Evolutionary conservation across 768 basidiomycete genomes (phyloP), one percentile per base, ranked within the genome.

Genomic region (Mycena kentingensis): DNA sequence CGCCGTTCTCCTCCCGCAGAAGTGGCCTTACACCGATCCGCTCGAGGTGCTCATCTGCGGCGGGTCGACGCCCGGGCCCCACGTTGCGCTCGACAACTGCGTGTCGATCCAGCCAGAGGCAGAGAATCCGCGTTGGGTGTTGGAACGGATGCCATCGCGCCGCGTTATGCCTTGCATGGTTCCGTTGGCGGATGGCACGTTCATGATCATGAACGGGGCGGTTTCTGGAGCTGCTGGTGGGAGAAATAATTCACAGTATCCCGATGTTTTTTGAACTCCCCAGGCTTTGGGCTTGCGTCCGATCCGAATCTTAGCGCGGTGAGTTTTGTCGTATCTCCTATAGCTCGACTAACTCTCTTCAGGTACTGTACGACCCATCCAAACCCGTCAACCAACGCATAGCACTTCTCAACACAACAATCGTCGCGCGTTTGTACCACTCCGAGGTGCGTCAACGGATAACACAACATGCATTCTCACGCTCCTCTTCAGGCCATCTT

Each of bases 121-220:
- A 0, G 31, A 63, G 1, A 83, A 84, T 45, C 65, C 87, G 1
- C 76, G 77, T 1, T 92, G 90, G 90, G 75, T 74, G 0, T 29
- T 91, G 8, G 90, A 92, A 65, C 81, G 90, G 45, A 91, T 91
- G 90, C 86, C 85, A 4, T 85, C 83, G 0, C 75, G 74, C 54
- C 83, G 90, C 51, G 90, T 91, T 16, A 85, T 92, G 85, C 71
- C 86, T 1, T 88, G 85, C 72, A 80, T 83, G 59, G 80, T 76
- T 43, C 74, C 80, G 0, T 74, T 85, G 32, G 84, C 85, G 0
- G 76, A 76, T 52, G 83, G 84, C n/a, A 82, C 79, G 1, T 79
- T 77, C 69, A 63, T 84, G 63, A 82, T 85, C 53, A 35, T 80
- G 60, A 85, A 85, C 41, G 84, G 83, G 1, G 84, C 77, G 82